Base-by-base conservation (phyloP, 2,329 filamentous ascomycete genomes). In the Alternaria triticimaculans region DNA sequence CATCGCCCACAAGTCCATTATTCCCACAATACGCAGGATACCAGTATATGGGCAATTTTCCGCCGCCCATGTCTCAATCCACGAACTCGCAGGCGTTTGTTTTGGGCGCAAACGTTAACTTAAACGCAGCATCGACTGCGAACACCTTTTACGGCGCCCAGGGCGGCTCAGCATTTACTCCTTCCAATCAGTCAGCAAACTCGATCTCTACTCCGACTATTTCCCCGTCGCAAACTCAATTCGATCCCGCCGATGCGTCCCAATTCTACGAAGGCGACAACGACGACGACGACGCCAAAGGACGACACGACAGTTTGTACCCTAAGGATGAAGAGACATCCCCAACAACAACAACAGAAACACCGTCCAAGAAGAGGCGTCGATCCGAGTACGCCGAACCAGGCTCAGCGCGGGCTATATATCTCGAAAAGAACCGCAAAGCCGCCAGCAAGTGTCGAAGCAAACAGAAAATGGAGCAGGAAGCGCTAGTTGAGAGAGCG, bases 401-500 rank as follows among this genome's bases (percentile, higher is more conserved):
- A 2, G 71, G 70, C 7, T 74, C 75, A 8, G 74, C 72, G 30
- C 66, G 76, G 14, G 74, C 72, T 7, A 61, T 73, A n/a, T 78
- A 77, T 68, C 83, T 92, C 0, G 88, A 91, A 76, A 87, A 90
- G 60, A 93, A 93, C 75, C 85, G 90, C 7, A 80, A 90, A 7
- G 91, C 91, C 0, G 91, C 91, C 1, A 90, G 87, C 72, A 92
- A 92, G 72, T 93, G 90, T 72, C 86, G 91, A 5, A 87, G 87
- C 70, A 92, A 92, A 79, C 87, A 88, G 74, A 88, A 87, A 72
- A 81, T 82, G 63, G 84, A 86, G 62, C 84, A 84, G 15, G 81
- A 84, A 55, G 75, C 81, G 28, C 81, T 88, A 3, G 84, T 87
- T 55, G 79, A 81, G 58, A 75, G 71, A 51, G 77, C 80, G 5